Conservation (phyloP, 2,329 filamentous ascomycete genomes). For the Aaosphaeria pasadenensis region DNA sequence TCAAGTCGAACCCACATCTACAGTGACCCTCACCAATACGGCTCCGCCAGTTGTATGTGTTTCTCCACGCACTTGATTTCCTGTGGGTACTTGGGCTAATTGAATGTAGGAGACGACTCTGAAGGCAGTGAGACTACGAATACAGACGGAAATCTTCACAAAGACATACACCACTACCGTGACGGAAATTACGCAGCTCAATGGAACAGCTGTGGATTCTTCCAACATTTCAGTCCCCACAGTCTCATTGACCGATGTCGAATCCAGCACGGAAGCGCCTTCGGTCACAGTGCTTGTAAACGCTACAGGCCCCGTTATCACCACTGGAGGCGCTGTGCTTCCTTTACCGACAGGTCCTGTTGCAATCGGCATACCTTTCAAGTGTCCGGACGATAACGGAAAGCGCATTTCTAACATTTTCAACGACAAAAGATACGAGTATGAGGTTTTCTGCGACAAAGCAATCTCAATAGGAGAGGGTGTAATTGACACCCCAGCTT, state of each 20-base stretch:
- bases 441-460: slow-evolving; percentile 25
- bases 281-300: slow-evolving; percentile 2
- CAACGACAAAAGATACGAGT: slow-evolving; percentile 20
- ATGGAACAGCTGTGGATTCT: not conserved
- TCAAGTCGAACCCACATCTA: slow-evolving; percentile 25
- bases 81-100: not conserved
- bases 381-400: slow-evolving; percentile 16
- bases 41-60: slow-evolving; percentile 20
- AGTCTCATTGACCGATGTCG: not conserved
- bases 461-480: slow-evolving; percentile 16
- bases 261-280: slow-evolving; percentile 4
- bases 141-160: slow-evolving; percentile 1
- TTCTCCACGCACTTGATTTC: not conserved
- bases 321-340: slow-evolving; percentile 1
- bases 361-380: slow-evolving; percentile 23
- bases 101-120: not conserved
- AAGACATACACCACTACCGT: slow-evolving; percentile 3
- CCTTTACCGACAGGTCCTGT: slow-evolving; percentile 5
- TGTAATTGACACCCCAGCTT: slow-evolving; percentile 11
- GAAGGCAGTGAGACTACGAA: not conserved
- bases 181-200: not conserved
- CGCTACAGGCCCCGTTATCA: not conserved
- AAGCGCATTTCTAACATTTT: slow-evolving; percentile 21
- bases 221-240: not conserved
- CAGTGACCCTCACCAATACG: slow-evolving; percentile 21